Base-by-base conservation (phyloP, 2,329 filamentous ascomycete genomes). In the Myriosclerotinia duriaeana region DNA sequence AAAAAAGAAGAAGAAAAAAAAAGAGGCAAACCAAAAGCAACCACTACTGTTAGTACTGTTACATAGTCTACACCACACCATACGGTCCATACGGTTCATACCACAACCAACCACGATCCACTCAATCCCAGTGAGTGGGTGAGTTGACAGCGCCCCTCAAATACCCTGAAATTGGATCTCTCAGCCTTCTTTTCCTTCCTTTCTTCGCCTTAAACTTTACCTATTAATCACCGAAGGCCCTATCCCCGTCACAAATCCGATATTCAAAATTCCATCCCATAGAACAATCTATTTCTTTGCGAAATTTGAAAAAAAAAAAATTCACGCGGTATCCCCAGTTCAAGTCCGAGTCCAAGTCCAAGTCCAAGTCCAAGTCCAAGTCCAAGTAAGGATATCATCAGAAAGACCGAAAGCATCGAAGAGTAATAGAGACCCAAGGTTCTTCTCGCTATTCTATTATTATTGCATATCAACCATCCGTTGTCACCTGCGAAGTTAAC, bases 221-320 rank as follows among this genome's bases (percentile, higher is more conserved):
- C 36, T 38, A 26, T 40, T 40, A n/a, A n/a, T n/a, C 36, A 15
- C 12, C 53, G 4, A 40, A 55, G 14, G 3, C 15, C 20, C 34
- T 15, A 62, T 62, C 44, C 34, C 59, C 46, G 59, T 62, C 48
- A 26, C 48, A 42, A 53, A 17, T 62, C 48, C 59, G 48, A 53
- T n/a, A 62, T 53, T 48, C n/a, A 34, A 54, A 15, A 42, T 42
- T 53, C 46, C 40, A 30, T 53, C 50, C 50, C 8, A 53, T 12
- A 30, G 12, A 53, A 26, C 30, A 30, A 20, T 30, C 40, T 46
- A 34, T 46, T 46, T 44, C 55, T 46, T 34, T 20, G 38, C 55
- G 15, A 8, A 17, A 46, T 46, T 46, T 44, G 15, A 42, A n/a
- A n/a, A n/a, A n/a, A n/a, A n/a, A n/a, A n/a, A n/a, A n/a, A n/a